phyloP scores from a whole-genome alignment of 2,329 filamentous ascomycete species.

The Epichloe sylvatica region DNA sequence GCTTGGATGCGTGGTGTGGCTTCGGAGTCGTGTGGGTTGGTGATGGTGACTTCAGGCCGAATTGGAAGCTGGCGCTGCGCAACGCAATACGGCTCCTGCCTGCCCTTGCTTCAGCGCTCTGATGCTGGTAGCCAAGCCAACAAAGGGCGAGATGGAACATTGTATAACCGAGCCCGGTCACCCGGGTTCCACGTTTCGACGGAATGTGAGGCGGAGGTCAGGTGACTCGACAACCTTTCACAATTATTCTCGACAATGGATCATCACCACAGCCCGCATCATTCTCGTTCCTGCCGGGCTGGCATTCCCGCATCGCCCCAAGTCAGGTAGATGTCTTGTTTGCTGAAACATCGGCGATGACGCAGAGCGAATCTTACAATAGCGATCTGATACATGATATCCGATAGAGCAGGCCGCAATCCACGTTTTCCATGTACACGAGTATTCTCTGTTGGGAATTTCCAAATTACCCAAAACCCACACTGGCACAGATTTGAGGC shows the following conservation, averaged over 20 bases:
- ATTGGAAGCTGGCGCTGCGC: background rate
- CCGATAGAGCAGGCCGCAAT: too few species aligned
- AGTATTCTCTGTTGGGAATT: too few species aligned
- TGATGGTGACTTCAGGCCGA: conserved; percentile 13
- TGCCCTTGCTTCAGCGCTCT: conserved; percentile 8
- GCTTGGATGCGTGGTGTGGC: background rate
- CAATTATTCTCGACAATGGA: background rate
- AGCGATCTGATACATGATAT: too few species aligned
- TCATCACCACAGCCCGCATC: background rate
- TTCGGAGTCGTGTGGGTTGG: conserved; percentile 1
- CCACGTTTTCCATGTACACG: too few species aligned
- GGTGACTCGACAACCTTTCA: background rate
- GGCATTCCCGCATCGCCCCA: background rate
- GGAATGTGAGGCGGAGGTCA: background rate
- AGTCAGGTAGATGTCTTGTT: background rate
- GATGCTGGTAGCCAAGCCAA: conserved; percentile 10
- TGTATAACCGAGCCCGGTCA: background rate
- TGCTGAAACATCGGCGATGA: background rate
- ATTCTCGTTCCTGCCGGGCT: background rate
- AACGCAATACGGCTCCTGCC: conserved; percentile 27
- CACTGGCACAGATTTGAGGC: too few species aligned
- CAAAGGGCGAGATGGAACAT: conserved; percentile 20
- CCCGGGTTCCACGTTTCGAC: background rate
- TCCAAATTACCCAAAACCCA: too few species aligned
- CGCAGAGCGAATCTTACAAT: background rate